Conservation (phyloP, 1,284 basidiomycete species). For the Cryptococcus floricola region DNA sequence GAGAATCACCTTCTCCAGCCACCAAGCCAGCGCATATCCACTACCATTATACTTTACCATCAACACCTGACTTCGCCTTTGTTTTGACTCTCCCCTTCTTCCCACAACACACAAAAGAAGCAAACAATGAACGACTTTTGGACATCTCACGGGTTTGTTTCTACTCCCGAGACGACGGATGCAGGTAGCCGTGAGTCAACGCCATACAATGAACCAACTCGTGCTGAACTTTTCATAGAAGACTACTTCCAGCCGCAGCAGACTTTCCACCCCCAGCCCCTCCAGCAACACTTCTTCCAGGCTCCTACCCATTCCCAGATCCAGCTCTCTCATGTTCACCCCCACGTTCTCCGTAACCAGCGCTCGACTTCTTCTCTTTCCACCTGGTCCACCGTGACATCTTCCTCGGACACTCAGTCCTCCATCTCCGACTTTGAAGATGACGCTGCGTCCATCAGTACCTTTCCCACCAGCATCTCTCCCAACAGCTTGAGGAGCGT, state of each 20-base stretch:
- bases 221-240: too few species aligned
- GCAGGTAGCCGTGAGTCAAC: constrained; percentile 6
- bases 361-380: constrained; percentile 21
- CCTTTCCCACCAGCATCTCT: neutral
- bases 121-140: constrained; percentile 8
- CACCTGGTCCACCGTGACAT: constrained; percentile 17
- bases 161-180: constrained; percentile 5
- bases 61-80: too few species aligned
- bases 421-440: constrained; percentile 4
- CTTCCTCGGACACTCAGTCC: neutral
- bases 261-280: neutral
- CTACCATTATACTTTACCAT: too few species aligned
- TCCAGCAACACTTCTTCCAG: neutral
- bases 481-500: neutral
- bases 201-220: too few species aligned
- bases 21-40: too few species aligned
- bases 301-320: neutral
- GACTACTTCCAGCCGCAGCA: too few species aligned
- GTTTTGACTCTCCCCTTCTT: neutral
- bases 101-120: neutral
- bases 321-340: neutral
- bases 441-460: neutral
- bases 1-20: too few species aligned
- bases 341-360: constrained; percentile 12
- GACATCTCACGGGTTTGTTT: constrained; percentile 10